Evolutionary conservation across 1,284 basidiomycete genomes (phyloP), one percentile per base, ranked within the genome.

Genomic region (Exobasidium rhododendri): DNA sequence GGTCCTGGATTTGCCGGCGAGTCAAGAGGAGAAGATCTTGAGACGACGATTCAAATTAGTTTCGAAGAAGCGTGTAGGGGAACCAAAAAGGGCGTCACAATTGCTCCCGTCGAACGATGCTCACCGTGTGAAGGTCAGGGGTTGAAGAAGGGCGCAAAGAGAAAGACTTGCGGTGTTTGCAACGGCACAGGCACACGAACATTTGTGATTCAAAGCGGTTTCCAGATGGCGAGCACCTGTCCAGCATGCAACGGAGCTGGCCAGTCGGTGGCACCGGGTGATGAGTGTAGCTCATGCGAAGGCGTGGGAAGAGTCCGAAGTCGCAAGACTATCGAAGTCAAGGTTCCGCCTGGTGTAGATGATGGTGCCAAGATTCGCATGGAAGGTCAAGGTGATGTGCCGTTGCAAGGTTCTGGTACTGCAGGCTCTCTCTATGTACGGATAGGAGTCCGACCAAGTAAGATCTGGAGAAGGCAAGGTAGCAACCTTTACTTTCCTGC

Each of bases 171-270:
- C 81, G 79, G 83, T 50, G 82, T 87, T 46, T 99, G 96, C 81
- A 85, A 87, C 57, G 96, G 96, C 51, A 86, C 89, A 11, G 96
- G 96, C 28, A 88, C 89, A 49, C 86, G 88, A 78, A 92, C 92
- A 13, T 97, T 91, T 81, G 89, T 94, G 59, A 87, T 98, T 73
- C 89, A 93, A 80, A 88, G 85, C 79, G 96, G 96, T 17, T 98
- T 98, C 86, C 91, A 94, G 80, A 96, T 99, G 92, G 89, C 93
- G 11, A 91, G 88, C 70, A 94, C 92, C 26, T 99, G 96, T 81
- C 84, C 84, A 57, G 81, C 85, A 26, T 99, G 96, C 81, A 83
- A 85, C 26, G 96, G 96, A n/a, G 83, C 85, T 14, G 96, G 96
- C 17, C 86, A 86, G 35, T 86, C 85, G 2, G 86, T 97, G 30